These are phyloP conservation scores for Aethionema arabicum DNA, from an alignment of 345 rosid genomes.

Conservation along the genomic window DNA sequence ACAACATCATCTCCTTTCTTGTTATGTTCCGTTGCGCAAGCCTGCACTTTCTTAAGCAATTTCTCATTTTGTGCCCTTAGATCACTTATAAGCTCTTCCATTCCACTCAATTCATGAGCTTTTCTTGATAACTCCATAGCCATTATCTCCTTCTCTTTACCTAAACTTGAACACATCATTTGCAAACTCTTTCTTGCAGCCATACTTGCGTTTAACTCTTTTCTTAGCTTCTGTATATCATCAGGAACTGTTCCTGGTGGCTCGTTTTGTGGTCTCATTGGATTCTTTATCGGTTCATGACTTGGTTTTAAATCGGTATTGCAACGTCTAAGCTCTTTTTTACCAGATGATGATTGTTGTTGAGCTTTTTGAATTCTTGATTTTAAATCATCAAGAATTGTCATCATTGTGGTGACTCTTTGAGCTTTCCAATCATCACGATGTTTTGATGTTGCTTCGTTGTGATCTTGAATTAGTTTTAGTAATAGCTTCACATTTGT, in stretches of 20 bases:
- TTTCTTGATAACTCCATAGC: constrained; percentile 60
- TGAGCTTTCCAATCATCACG: constrained; percentile 54
- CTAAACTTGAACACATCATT: constrained; percentile 78
- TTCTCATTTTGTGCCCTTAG: constrained; percentile 60
- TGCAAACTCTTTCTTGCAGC: constrained; percentile 71
- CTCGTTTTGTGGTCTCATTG: constrained; percentile 36
- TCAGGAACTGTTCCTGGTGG: neutral
- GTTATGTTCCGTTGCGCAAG: constrained; percentile 41
- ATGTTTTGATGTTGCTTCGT: constrained; percentile 47
- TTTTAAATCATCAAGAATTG: constrained; percentile 71
- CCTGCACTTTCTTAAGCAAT: constrained; percentile 51
- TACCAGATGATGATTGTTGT: constrained; percentile 43
- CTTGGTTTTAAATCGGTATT: constrained; percentile 60
- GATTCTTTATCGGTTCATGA: constrained; percentile 28
- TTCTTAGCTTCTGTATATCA: constrained; percentile 54
- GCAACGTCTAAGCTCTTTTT: constrained; percentile 68
- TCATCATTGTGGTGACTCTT: constrained; percentile 66
- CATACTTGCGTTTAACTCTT: constrained; percentile 51
- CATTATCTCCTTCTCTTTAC: constrained; percentile 83
- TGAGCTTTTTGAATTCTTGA: constrained; percentile 61
- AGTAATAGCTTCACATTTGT: constrained; percentile 63
- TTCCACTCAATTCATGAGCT: constrained; percentile 55
- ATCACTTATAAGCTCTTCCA: constrained; percentile 67
- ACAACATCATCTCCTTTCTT: constrained; percentile 27
- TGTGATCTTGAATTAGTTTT: constrained; percentile 71